These are phyloP conservation scores for Cyberlindnera mississippiensis DNA, from an alignment of 805 yeast species.

Conservation along the genomic window DNA sequence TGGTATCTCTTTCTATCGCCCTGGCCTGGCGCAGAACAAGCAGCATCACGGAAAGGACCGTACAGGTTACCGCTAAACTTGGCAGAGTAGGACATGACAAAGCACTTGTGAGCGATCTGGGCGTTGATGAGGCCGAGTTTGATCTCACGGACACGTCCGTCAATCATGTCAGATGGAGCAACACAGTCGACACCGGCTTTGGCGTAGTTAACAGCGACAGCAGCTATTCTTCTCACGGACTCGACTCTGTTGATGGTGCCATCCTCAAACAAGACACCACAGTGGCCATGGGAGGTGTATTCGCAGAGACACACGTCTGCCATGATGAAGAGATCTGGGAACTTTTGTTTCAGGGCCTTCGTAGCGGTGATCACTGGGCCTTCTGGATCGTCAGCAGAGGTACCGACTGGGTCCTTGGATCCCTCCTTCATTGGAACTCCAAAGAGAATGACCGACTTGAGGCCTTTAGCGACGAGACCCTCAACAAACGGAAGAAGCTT, in stretches of 20 bases:
- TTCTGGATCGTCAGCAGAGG: slow-evolving; percentile 92
- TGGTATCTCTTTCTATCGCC: slow-evolving; percentile 95
- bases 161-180: slow-evolving; percentile 98
- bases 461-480: slow-evolving; percentile 72
- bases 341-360: slow-evolving; percentile 54
- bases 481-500: slow-evolving; percentile 69
- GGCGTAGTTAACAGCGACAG: slow-evolving; percentile 93
- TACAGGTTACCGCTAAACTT: slow-evolving; percentile 87
- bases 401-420: slow-evolving; percentile 74
- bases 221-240: slow-evolving; percentile 81
- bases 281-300: slow-evolving; percentile 96
- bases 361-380: slow-evolving; percentile 90
- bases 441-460: slow-evolving; percentile 80
- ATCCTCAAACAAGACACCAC: slow-evolving; percentile 86
- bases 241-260: slow-evolving; percentile 75
- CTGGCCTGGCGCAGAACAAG: slow-evolving; percentile 80
- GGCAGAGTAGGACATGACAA: slow-evolving; percentile 92
- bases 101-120: slow-evolving; percentile 78
- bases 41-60: slow-evolving; percentile 98
- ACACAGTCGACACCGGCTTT: slow-evolving; percentile 93
- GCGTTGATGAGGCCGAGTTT: slow-evolving; percentile 79
- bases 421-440: slow-evolving; percentile 83
- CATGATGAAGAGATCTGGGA: slow-evolving; percentile 82
- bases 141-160: slow-evolving; percentile 88
- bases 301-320: slow-evolving; percentile 97